Evolutionary conservation across 1,139 yeast genomes (phyloP).

Genomic region (Saccharomyces hybrid): DNA sequence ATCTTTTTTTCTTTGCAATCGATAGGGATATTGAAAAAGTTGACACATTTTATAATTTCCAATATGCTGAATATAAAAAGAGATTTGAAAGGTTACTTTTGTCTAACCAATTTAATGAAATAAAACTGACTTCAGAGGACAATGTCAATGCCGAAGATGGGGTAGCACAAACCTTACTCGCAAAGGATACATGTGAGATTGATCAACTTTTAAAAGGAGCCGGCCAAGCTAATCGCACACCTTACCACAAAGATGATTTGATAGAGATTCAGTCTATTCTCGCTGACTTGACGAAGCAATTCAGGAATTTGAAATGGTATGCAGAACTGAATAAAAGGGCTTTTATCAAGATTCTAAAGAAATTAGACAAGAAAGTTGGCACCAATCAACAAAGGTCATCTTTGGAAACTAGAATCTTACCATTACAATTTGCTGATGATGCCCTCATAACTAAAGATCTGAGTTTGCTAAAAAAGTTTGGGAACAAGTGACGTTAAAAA

Average conservation of each 20-base stretch:
- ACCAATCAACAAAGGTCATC: constrained; percentile 60
- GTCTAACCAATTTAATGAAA: constrained; percentile 28
- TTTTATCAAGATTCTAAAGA: constrained; percentile 79
- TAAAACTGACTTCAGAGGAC: constrained; percentile 2
- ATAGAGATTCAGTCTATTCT: constrained; percentile 73
- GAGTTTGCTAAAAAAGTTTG: constrained; percentile 18
- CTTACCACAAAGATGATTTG: constrained; percentile 47
- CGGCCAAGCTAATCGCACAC: background rate
- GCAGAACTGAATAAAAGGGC: constrained; percentile 92
- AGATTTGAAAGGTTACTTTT: constrained; percentile 48
- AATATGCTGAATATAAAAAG: constrained; percentile 65
- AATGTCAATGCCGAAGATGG: background rate
- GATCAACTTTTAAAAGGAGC: background rate
- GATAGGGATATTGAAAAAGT: constrained; percentile 81
- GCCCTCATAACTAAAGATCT: constrained; percentile 49
- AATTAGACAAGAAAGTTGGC: constrained; percentile 80
- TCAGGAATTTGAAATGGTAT: constrained; percentile 83
- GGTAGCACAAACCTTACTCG: background rate
- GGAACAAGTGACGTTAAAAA: background rate
- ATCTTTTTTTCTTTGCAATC: constrained; percentile 68
- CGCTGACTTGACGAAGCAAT: constrained; percentile 67
- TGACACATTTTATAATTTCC: constrained; percentile 66
- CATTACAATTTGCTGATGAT: constrained; percentile 71
- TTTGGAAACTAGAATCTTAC: constrained; percentile 60
- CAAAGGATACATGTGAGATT: background rate